Evolutionary conservation across 1,284 basidiomycete genomes (phyloP).

Genomic region (Mycosarcoma maydis): DNA sequence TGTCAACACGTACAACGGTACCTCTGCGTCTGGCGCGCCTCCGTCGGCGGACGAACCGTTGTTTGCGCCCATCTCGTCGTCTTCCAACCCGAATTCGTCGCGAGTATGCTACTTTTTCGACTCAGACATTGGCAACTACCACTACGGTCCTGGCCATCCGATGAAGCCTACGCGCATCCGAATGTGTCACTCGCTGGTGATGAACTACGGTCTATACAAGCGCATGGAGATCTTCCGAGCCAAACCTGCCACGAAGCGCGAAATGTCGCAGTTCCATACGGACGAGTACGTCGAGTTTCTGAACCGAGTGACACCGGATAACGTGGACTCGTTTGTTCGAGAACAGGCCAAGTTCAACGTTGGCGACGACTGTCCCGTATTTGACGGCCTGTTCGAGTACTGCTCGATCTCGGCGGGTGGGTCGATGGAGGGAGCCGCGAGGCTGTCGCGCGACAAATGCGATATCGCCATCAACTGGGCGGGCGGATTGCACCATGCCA

Average conservation of each 20-base stretch:
- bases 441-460: conserved; percentile 94
- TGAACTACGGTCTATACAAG: conserved; percentile 88
- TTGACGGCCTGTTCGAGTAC: conserved; percentile 97
- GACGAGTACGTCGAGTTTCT: conserved; percentile 94
- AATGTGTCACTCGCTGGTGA: conserved; percentile 99
- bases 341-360: conserved; percentile 97
- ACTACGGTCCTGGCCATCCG: conserved; percentile 91
- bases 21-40: conserved; percentile 10
- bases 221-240: conserved; percentile 75
- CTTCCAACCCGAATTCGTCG: conserved; percentile 41
- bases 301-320: conserved; percentile 82
- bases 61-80: conserved; percentile 49
- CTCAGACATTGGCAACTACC: conserved; percentile 97
- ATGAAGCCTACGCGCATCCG: conserved; percentile 76
- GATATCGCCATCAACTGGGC: conserved; percentile 99
- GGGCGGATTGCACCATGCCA: conserved; percentile 95
- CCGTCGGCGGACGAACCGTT: conserved; percentile 34
- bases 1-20: conserved; percentile 32
- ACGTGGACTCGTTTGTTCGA: conserved; percentile 85
- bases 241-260: conserved; percentile 97
- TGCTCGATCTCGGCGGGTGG: conserved; percentile 98
- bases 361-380: conserved; percentile 96
- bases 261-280: conserved; percentile 94
- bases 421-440: conserved; percentile 98
- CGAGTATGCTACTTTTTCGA: conserved; percentile 72